A percentile compares a stretch with the other conserved stretches of the same genome.
Evolutionary conservation across 2,329 filamentous ascomycete genomes (phyloP).

Genomic region (Diplocarpon mali): DNA sequence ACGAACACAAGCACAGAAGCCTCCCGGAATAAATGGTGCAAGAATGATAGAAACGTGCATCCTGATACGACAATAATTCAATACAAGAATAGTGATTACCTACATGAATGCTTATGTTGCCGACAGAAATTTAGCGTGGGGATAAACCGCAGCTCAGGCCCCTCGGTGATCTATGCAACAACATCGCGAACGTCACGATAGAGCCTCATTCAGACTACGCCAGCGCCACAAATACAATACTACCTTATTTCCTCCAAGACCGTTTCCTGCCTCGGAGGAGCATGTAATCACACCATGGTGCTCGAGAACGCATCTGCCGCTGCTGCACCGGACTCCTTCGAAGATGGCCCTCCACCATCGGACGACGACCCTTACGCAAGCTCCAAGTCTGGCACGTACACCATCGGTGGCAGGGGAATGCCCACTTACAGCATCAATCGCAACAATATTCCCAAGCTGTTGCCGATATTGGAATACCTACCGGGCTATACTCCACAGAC

Average conservation of each 20-base stretch:
- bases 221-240: background rate
- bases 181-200: conserved; percentile 12
- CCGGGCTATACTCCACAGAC: conserved; percentile 15
- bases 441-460: conserved; percentile 17
- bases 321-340: conserved; percentile 8
- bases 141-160: conserved; percentile 1
- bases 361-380: conserved; percentile 21
- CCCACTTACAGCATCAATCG: conserved; percentile 12
- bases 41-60: no score
- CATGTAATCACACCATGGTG: conserved; percentile 15
- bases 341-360: conserved; percentile 18
- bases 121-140: background rate
- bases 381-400: background rate
- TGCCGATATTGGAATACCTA: conserved; percentile 19
- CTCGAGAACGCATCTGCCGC: conserved; percentile 19
- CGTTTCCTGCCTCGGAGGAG: background rate
- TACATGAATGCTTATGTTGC: background rate
- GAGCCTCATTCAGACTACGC: conserved; percentile 1
- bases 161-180: background rate
- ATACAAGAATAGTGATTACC: conserved; percentile 10
- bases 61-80: conserved; percentile 1
- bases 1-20: no score
- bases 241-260: background rate
- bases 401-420: background rate
- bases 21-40: no score